Evolutionary conservation across 169 alveolate species (phyloP), one percentile per base, ranked within the genome.

Genomic region (Perkinsus olseni): DNA sequence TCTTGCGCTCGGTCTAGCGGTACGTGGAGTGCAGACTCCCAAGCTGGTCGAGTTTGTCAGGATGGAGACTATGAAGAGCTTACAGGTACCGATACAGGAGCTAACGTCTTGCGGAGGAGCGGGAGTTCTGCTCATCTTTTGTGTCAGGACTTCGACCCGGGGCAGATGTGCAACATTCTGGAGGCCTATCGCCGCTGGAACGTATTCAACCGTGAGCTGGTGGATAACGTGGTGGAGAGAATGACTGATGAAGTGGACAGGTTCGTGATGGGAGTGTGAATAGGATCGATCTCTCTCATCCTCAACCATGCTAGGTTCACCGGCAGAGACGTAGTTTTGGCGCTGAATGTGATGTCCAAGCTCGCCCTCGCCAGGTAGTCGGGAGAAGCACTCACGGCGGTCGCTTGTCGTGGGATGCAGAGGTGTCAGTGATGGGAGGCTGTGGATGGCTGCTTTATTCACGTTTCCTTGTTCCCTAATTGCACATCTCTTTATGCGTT

Each of bases 131-230:
- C 82, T 24, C 82, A 6, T 6, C 62, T 45, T 45, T 17, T 10
- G 62, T 45, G 62, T 21, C 93, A 94, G 31, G 95, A 93, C 91
- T 34, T 94, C 92, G 93, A 91, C 92, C 95, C 95, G 8, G 93
- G 91, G 17, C 93, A 94, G 91, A 48, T 92, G 91, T n/a, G 31
- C 92, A 74, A 36, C 82, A 50, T 94, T 17, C 24, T 94, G 91
- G 96, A 95, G 93, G 95, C 95, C 45, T 93, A 92, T 38, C 94
- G 96, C 28, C 92, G 94, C 21, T 95, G 96, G 96, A 93, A 94
- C 74, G 92, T 95, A 74, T 93, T 92, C 74, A 94, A 95, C 91
- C 94, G 96, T 28, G 94, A 93, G 93, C 62, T 95, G 74, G 91
- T 48, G 36, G 96, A 95, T 93, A 37, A 92, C 93, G 74, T 95